Evolutionary conservation across 768 basidiomycete species (phyloP).

Genomic region (Calocybe indica): DNA sequence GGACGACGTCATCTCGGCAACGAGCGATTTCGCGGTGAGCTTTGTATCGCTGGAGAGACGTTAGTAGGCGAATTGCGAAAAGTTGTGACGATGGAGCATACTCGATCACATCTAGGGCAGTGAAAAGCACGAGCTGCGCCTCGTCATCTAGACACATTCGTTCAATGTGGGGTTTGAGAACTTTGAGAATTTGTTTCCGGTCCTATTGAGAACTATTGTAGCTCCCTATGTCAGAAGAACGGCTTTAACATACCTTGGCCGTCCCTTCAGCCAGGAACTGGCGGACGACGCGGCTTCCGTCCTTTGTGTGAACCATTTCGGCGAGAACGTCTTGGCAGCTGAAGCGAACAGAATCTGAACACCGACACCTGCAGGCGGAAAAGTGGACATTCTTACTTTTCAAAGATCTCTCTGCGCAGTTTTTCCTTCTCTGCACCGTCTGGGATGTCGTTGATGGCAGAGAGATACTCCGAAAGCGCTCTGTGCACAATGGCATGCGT

Average conservation of each 20-base stretch:
- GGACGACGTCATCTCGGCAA: constrained; percentile 58
- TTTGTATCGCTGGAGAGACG: constrained; percentile 72
- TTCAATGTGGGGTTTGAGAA: constrained; percentile 83
- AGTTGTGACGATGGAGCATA: constrained; percentile 27
- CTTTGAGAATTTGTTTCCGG: constrained; percentile 86
- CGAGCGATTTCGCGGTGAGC: constrained; percentile 72
- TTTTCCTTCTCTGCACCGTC: constrained; percentile 70
- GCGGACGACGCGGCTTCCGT: constrained; percentile 81
- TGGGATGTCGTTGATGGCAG: constrained; percentile 47
- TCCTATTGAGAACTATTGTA: constrained; percentile 39
- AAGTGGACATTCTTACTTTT: constrained; percentile 43
- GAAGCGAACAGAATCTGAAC: constrained; percentile 1
- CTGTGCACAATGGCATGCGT: constrained; percentile 87
- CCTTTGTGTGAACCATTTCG: constrained; percentile 92
- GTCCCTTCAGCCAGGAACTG: constrained; percentile 79
- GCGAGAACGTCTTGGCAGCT: constrained; percentile 83
- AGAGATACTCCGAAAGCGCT: constrained; percentile 80
- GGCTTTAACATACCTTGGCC: constrained; percentile 55
- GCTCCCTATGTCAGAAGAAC: neutral
- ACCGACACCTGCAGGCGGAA: neutral
- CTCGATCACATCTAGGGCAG: constrained; percentile 88
- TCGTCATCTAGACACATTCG: constrained; percentile 87
- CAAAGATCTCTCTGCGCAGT: constrained; percentile 72
- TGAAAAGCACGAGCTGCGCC: constrained; percentile 86
- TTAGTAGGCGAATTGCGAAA: neutral